A percentile compares a stretch with the other conserved stretches of the same genome.
Conservation (phyloP, 1,284 basidiomycete genomes). For the Ustilago bromivora region DNA sequence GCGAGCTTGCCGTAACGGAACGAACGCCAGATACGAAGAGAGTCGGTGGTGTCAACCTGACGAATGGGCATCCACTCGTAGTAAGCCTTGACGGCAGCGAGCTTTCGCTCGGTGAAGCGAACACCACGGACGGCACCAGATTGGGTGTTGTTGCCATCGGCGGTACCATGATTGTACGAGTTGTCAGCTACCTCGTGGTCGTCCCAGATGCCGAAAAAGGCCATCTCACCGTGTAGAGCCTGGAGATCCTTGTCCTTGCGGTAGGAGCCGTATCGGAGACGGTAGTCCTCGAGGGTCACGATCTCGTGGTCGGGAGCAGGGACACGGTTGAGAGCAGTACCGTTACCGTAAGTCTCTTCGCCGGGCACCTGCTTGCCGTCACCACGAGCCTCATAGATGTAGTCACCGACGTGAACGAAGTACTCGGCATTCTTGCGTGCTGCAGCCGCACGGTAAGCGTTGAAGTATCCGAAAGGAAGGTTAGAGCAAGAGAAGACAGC, state of each 20-base stretch:
- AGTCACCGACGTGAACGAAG: constrained; percentile 78
- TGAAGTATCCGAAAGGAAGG: constrained; percentile 76
- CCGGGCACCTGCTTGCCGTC: constrained; percentile 38
- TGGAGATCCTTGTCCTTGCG: constrained; percentile 49
- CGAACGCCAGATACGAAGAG: constrained; percentile 78
- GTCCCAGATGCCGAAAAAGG: constrained; percentile 70
- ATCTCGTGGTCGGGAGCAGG: constrained; percentile 73
- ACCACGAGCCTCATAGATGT: constrained; percentile 70
- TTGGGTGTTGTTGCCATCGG: constrained; percentile 76
- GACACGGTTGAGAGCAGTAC: constrained; percentile 65
- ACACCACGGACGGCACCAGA: constrained; percentile 69
- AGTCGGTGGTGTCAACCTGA: constrained; percentile 76
- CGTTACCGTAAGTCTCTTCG: constrained; percentile 67
- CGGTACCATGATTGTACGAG: constrained; percentile 76
- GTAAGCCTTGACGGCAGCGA: constrained; percentile 77
- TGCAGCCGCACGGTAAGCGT: constrained; percentile 76
- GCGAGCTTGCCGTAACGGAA: constrained; percentile 68
- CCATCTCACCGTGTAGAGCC: constrained; percentile 25
- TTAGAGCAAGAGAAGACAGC: constrained; percentile 77
- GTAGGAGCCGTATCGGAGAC: constrained; percentile 76
- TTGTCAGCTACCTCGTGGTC: constrained; percentile 79
- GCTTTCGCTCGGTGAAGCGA: constrained; percentile 76
- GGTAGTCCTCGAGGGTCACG: constrained; percentile 77
- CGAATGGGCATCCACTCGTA: constrained; percentile 80
- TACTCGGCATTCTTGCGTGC: constrained; percentile 74